Percentiles rank a stretch among this genome's conserved stretches.
phyloP scores from a whole-genome alignment of 192 early-diverging fungal species.

The Mortierella antarctica region DNA sequence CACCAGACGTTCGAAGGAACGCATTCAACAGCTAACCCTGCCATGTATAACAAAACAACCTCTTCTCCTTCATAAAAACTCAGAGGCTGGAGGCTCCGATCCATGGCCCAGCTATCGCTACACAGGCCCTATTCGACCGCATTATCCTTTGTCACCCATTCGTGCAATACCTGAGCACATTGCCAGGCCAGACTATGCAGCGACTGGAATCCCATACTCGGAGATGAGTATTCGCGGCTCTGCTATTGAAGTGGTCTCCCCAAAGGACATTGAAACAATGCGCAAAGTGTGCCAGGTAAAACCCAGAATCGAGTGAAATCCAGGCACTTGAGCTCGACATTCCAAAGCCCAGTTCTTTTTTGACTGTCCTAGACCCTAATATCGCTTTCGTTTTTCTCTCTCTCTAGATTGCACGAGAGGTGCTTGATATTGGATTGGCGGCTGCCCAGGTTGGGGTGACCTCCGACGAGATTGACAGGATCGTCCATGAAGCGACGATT shows the following conservation, averaged over 20 bases:
- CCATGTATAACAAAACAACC: not conserved
- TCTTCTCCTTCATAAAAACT: not conserved
- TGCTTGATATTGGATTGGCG: conserved; percentile 87
- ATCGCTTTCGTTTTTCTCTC: not conserved
- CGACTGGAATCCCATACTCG: conserved; percentile 75
- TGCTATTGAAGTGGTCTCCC: conserved; percentile 74
- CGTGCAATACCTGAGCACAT: conserved; percentile 76
- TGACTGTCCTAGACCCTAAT: not conserved
- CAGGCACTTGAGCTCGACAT: not conserved
- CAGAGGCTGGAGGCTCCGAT: conserved; percentile 45
- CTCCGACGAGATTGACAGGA: conserved; percentile 95
- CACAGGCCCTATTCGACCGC: conserved; percentile 76
- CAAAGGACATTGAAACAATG: conserved; percentile 84
- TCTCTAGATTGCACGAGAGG: conserved; percentile 84
- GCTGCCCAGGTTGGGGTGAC: conserved; percentile 87
- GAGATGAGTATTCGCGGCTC: conserved; percentile 80
- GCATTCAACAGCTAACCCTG: not conserved
- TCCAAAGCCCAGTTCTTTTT: not conserved
- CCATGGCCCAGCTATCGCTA: conserved; percentile 60
- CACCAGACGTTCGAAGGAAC: not conserved
- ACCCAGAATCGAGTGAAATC: not conserved
- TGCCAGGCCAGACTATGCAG: conserved; percentile 77
- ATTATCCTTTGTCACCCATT: conserved; percentile 78
- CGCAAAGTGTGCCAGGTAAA: conserved; percentile 79
- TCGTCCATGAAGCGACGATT: conserved; percentile 95